Conservation (phyloP, 2,329 filamentous ascomycete genomes). For the Clonostachys rhizophaga region DNA sequence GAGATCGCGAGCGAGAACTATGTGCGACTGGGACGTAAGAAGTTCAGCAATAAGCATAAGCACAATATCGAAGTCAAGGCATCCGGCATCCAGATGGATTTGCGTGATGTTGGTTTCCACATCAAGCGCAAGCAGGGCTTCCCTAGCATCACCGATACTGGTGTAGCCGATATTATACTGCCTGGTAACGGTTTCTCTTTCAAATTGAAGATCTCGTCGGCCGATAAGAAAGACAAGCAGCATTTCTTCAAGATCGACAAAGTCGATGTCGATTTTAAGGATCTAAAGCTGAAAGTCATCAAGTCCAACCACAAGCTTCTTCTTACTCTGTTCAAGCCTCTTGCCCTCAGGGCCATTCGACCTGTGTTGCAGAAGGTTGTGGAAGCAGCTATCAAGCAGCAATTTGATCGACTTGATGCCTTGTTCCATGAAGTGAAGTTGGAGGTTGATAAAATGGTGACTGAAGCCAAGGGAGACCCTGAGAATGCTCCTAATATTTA, state of each 20-base stretch:
- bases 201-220: constrained; percentile 82
- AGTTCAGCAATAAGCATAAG: constrained; percentile 72
- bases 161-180: constrained; percentile 83
- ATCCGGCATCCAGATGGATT: constrained; percentile 87
- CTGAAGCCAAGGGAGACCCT: constrained; percentile 54
- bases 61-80: constrained; percentile 81
- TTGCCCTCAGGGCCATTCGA: constrained; percentile 78
- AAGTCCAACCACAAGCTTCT: constrained; percentile 93
- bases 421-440: constrained; percentile 73
- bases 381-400: constrained; percentile 84
- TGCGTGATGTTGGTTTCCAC: constrained; percentile 89
- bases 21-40: constrained; percentile 92
- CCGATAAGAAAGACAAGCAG: constrained; percentile 68
- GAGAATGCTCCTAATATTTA: constrained; percentile 79
- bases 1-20: constrained; percentile 92
- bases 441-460: constrained; percentile 71
- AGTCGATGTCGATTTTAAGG: constrained; percentile 75
- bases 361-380: constrained; percentile 82
- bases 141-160: constrained; percentile 80
- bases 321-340: constrained; percentile 80
- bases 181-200: constrained; percentile 87
- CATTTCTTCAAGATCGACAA: constrained; percentile 95
- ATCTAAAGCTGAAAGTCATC: constrained; percentile 85
- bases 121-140: constrained; percentile 94
- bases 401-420: constrained; percentile 70